phyloP scores from a whole-genome alignment of 2,329 filamentous ascomycete genomes.

The Fusarium anguioides region DNA sequence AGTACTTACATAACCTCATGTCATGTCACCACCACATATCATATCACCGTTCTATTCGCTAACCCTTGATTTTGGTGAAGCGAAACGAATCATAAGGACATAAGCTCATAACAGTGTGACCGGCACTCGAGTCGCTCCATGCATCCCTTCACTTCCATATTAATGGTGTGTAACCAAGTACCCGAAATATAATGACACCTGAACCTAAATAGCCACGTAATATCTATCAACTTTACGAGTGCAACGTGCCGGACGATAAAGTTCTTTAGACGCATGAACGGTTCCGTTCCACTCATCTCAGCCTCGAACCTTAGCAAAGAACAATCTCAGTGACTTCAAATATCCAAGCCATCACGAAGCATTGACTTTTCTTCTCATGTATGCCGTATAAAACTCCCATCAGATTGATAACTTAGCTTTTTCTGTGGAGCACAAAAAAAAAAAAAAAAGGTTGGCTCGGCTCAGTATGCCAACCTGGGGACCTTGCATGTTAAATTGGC shows the following conservation, averaged over 20 bases:
- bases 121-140: neutral
- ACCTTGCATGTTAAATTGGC: neutral
- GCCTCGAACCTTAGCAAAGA: neutral
- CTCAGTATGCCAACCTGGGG: no score
- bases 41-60: neutral
- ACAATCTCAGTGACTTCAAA: neutral
- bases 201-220: neutral
- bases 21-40: neutral
- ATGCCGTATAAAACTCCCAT: neutral
- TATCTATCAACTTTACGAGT: neutral
- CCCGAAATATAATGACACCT: no score
- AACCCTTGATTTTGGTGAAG: neutral
- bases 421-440: conserved; percentile 1
- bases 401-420: neutral
- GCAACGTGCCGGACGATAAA: neutral
- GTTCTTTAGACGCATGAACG: neutral
- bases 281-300: neutral
- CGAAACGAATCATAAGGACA: neutral
- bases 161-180: neutral
- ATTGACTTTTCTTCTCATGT: neutral
- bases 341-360: neutral
- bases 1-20: conserved; percentile 5
- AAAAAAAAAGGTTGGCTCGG: conserved; percentile 17
- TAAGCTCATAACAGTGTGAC: neutral
- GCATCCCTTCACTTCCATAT: neutral